phyloP scores from a whole-genome alignment of 306 rosid genomes.

The Alnus rubra region DNA sequence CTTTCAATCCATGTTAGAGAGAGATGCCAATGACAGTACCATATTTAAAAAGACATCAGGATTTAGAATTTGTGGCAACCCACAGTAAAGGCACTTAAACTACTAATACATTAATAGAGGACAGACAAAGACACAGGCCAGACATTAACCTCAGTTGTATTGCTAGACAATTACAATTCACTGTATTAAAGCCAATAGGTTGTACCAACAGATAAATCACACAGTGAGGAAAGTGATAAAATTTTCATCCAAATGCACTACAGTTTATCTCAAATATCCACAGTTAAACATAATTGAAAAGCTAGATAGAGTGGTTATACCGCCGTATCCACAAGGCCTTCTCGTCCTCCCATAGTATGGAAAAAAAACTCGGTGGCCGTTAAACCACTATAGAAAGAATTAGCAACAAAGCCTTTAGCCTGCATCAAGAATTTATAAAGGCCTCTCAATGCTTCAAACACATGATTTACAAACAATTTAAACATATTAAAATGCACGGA shows the following conservation, averaged over 20 bases:
- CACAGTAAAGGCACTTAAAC: background rate
- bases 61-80: background rate
- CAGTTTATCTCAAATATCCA: background rate
- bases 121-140: background rate
- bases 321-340: slow-evolving; percentile 97
- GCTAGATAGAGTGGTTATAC: slow-evolving; percentile 35
- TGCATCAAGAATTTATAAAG: slow-evolving; percentile 42
- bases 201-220: background rate
- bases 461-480: background rate
- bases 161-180: background rate
- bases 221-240: background rate
- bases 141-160: background rate
- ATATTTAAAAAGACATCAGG: background rate
- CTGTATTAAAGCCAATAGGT: background rate
- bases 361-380: slow-evolving; percentile 95
- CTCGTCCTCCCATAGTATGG: slow-evolving; percentile 98
- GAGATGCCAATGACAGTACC: background rate
- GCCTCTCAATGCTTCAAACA: slow-evolving; percentile 20
- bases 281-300: background rate
- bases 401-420: slow-evolving; percentile 95
- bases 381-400: slow-evolving; percentile 92
- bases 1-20: background rate
- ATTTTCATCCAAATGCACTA: background rate
- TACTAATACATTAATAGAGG: background rate
- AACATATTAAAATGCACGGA: background rate